These are phyloP conservation scores for Brasilioporus rufonigricans DNA, from an alignment of 768 basidiomycete genomes.

Conservation along the genomic window DNA sequence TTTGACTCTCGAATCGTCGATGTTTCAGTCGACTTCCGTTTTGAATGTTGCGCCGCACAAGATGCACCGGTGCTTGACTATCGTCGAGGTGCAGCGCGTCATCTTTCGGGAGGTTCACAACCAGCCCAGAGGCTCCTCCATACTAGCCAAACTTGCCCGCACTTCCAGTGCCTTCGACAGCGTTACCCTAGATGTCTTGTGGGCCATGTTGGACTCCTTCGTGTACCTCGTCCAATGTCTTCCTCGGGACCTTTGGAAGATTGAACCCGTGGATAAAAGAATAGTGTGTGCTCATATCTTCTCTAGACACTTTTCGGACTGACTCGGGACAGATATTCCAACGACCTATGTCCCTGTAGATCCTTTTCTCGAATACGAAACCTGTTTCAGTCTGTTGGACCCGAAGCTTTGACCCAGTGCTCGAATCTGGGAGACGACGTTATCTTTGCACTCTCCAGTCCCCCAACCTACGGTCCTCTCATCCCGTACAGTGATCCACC, in stretches of 20 bases:
- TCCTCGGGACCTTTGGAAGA: slow-evolving; percentile 29
- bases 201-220: slow-evolving; percentile 22
- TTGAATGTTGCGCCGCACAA: not conserved
- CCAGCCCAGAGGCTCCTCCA: not conserved
- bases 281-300: slow-evolving; percentile 10
- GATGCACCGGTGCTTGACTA: slow-evolving; percentile 28
- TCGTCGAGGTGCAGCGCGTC: slow-evolving; percentile 26
- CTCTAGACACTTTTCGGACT: not conserved
- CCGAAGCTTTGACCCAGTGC: not conserved
- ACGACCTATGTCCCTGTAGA: slow-evolving; percentile 23
- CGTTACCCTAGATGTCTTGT: slow-evolving; percentile 25
- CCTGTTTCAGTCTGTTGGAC: slow-evolving; percentile 1
- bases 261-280: slow-evolving; percentile 1
- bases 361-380: slow-evolving; percentile 25
- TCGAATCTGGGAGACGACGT: slow-evolving; percentile 17
- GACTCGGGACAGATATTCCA: slow-evolving; percentile 20
- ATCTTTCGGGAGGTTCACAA: slow-evolving; percentile 20
- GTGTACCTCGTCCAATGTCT: slow-evolving; percentile 22
- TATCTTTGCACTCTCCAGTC: slow-evolving; percentile 24
- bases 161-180: slow-evolving; percentile 24
- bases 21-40: not conserved
- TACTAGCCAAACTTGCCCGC: slow-evolving; percentile 25
- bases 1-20: not conserved
- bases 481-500: too few species aligned
- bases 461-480: slow-evolving; percentile 21